A percentile compares a stretch with the other conserved stretches of the same genome.
Conservation (phyloP, 148 eudicot genomes). For the Fagopyrum esculentum region DNA sequence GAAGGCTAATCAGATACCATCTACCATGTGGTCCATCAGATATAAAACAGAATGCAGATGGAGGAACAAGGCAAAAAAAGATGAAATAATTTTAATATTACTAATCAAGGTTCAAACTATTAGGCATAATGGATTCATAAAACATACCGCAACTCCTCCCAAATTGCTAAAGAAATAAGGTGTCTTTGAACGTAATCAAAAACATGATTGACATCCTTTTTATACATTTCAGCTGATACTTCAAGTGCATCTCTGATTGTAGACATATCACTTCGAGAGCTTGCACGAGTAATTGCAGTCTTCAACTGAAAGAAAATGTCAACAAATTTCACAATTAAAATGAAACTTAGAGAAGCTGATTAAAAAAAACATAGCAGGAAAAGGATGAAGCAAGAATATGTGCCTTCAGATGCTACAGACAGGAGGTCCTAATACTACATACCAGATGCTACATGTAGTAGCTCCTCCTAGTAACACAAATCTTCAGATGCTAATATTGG, state of each 20-base stretch:
- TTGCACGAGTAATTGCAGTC: conserved; percentile 89
- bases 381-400: neutral
- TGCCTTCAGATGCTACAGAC: neutral
- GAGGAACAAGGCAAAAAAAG: neutral
- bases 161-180: conserved; percentile 80
- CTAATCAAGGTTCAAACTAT: conserved; percentile 1
- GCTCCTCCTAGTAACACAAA: neutral
- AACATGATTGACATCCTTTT: conserved; percentile 76
- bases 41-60: neutral
- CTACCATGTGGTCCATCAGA: neutral
- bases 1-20: neutral
- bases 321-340: neutral
- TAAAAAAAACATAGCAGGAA: neutral
- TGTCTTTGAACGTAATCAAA: conserved; percentile 89
- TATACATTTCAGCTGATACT: conserved; percentile 94
- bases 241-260: conserved; percentile 95
- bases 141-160: conserved; percentile 92
- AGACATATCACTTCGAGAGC: conserved; percentile 83
- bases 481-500: neutral
- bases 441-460: neutral
- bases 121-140: neutral
- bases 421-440: neutral
- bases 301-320: conserved; percentile 43
- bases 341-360: conserved; percentile 4
- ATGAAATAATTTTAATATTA: neutral